These are phyloP conservation scores for Colletotrichum plurivorum DNA, from an alignment of 2,329 filamentous ascomycete genomes.

Conservation along the genomic window DNA sequence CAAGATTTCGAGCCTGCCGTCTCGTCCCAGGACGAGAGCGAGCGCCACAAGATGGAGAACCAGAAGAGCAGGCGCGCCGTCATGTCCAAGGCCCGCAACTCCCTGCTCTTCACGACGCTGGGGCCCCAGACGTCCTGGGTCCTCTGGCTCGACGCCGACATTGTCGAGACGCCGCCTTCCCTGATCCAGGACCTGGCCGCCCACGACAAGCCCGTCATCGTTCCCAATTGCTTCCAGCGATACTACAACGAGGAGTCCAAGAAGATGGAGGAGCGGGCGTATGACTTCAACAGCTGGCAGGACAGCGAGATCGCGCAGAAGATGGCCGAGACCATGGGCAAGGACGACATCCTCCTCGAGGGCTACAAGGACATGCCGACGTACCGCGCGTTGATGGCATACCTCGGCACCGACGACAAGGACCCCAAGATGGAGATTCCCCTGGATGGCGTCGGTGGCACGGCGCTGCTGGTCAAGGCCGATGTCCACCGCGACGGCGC, in stretches of 20 bases:
- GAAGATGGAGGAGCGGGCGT: constrained; percentile 82
- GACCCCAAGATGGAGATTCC: constrained; percentile 76
- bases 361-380: constrained; percentile 95
- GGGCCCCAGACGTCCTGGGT: constrained; percentile 96
- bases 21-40: constrained; percentile 84
- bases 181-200: constrained; percentile 92
- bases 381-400: constrained; percentile 92
- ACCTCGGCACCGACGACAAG: constrained; percentile 74
- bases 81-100: constrained; percentile 96
- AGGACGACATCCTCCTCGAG: constrained; percentile 93
- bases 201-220: constrained; percentile 91
- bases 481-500: constrained; percentile 97
- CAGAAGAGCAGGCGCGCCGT: constrained; percentile 89
- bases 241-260: constrained; percentile 80
- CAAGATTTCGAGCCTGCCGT: constrained; percentile 94
- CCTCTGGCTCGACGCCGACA: constrained; percentile 93
- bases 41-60: constrained; percentile 91
- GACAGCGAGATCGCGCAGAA: constrained; percentile 86
- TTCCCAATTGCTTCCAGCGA: constrained; percentile 95
- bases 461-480: constrained; percentile 92
- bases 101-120: constrained; percentile 93
- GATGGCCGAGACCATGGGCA: constrained; percentile 84
- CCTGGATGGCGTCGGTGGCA: constrained; percentile 94
- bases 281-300: constrained; percentile 98
- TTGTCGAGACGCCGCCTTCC: constrained; percentile 86